Conservation (phyloP, 805 yeast genomes). For the Clavispora vitiphila region DNA sequence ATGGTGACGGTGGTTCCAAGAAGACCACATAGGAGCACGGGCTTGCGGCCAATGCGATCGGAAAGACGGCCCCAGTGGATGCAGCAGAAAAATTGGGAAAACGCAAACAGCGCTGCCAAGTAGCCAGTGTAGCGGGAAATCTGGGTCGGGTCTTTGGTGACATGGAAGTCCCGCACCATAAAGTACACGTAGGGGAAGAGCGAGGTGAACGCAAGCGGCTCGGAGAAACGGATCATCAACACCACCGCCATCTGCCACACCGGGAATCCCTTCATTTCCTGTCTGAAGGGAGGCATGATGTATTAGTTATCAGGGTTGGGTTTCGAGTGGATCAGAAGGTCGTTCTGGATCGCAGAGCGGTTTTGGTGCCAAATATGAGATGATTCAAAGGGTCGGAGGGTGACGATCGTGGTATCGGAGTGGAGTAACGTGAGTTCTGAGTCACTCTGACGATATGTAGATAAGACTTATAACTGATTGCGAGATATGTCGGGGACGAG, state of each 20-base stretch:
- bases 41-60: conserved; percentile 27
- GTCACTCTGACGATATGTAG: too few relatives aligned
- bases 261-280: conserved; percentile 16
- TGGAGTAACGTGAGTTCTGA: too few relatives aligned
- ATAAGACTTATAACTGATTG: too few relatives aligned
- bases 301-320: too few relatives aligned
- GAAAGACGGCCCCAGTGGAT: conserved; percentile 27
- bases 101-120: conserved; percentile 16
- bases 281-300: conserved; percentile 1
- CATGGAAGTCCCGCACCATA: conserved; percentile 17
- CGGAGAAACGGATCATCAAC: conserved; percentile 15
- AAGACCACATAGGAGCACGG: conserved; percentile 22
- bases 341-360: too few relatives aligned
- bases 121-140: conserved; percentile 16
- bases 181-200: conserved; percentile 18
- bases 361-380: too few relatives aligned
- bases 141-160: conserved; percentile 15
- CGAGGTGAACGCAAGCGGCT: conserved; percentile 19
- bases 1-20: conserved; percentile 23
- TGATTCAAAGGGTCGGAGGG: too few relatives aligned
- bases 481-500: too few relatives aligned
- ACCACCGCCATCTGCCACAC: conserved; percentile 17
- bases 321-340: too few relatives aligned
- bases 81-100: conserved; percentile 17
- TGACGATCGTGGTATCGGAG: too few relatives aligned